A percentile compares a stretch with the other conserved stretches of the same genome.
Evolutionary conservation across 2,329 filamentous ascomycete genomes (phyloP).

Genomic region (Diaporthe amygdali): DNA sequence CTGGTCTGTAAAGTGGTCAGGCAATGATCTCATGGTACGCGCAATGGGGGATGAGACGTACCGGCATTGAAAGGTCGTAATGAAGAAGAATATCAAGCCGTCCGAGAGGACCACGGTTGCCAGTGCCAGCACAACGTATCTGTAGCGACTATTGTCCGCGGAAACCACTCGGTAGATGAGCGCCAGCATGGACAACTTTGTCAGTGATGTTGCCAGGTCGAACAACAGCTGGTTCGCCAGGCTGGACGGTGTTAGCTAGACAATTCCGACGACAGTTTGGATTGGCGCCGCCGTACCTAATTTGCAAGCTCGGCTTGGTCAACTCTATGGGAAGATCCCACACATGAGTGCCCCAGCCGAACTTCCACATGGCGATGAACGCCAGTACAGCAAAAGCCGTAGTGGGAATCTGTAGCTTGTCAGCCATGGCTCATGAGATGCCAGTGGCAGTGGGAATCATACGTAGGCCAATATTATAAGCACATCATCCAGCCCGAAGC

Average conservation of each 20-base stretch:
- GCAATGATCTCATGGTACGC: conserved; percentile 26
- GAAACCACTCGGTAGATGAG: conserved; percentile 43
- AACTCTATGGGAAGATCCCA: conserved; percentile 37
- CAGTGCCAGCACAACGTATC: conserved; percentile 36
- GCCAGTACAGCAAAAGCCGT: conserved; percentile 37
- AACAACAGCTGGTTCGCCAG: conserved; percentile 42
- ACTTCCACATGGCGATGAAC: conserved; percentile 32
- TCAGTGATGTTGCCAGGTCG: conserved; percentile 42
- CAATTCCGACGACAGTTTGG: background rate
- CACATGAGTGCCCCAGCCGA: conserved; percentile 39
- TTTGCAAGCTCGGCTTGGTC: conserved; percentile 31
- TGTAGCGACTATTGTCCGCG: conserved; percentile 36
- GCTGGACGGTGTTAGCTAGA: conserved; percentile 24
- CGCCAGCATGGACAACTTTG: conserved; percentile 47
- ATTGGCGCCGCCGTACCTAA: conserved; percentile 30
- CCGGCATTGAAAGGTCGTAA: conserved; percentile 45
- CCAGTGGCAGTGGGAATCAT: conserved; percentile 18
- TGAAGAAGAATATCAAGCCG: conserved; percentile 40
- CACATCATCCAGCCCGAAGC: conserved; percentile 42
- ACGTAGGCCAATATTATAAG: conserved; percentile 44
- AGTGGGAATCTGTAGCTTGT: conserved; percentile 34
- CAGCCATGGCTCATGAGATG: background rate
- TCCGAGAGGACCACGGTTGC: conserved; percentile 36
- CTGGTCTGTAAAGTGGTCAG: conserved; percentile 38
- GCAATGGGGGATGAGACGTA: conserved; percentile 33